Conservation (phyloP, 768 basidiomycete genomes). For the Saitozyma podzolica region DNA sequence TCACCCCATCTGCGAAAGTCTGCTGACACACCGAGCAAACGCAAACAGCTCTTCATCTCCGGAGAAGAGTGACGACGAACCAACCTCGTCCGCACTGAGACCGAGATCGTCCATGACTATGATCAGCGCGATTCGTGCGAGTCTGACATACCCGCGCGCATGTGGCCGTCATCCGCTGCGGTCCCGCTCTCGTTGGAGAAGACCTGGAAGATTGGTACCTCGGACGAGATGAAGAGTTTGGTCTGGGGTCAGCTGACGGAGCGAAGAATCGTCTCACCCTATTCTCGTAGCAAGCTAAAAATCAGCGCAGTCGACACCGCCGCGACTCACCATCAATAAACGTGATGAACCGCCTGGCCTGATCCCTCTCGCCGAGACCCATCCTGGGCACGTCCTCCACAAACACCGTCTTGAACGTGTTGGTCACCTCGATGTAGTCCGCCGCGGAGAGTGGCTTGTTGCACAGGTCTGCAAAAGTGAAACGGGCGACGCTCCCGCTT, state of each 20-base stretch:
- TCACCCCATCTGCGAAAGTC: conserved; percentile 52
- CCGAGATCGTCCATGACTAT: conserved; percentile 94
- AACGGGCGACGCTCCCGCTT: conserved; percentile 75
- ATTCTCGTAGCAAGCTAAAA: conserved; percentile 16
- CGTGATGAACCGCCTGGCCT: conserved; percentile 92
- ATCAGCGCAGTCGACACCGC: conserved; percentile 7
- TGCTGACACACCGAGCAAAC: conserved; percentile 74
- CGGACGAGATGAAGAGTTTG: conserved; percentile 85
- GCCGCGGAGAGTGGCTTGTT: conserved; percentile 87
- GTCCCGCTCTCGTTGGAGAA: conserved; percentile 70
- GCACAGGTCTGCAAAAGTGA: conserved; percentile 82
- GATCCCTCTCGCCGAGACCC: conserved; percentile 81
- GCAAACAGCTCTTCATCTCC: conserved; percentile 98
- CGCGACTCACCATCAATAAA: conserved; percentile 79
- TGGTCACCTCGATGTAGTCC: conserved; percentile 92
- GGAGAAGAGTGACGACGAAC: conserved; percentile 83
- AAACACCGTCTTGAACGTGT: conserved; percentile 83
- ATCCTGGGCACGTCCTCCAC: conserved; percentile 84
- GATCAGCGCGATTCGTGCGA: neutral
- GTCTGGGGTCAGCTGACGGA: conserved; percentile 59
- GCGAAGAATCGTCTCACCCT: neutral
- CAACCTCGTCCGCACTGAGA: conserved; percentile 71
- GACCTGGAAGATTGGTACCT: conserved; percentile 84
- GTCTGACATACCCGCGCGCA: conserved; percentile 60
- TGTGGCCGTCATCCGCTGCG: conserved; percentile 62